phyloP scores from a whole-genome alignment of 768 basidiomycete species.

The Exidia glandulosa region DNA sequence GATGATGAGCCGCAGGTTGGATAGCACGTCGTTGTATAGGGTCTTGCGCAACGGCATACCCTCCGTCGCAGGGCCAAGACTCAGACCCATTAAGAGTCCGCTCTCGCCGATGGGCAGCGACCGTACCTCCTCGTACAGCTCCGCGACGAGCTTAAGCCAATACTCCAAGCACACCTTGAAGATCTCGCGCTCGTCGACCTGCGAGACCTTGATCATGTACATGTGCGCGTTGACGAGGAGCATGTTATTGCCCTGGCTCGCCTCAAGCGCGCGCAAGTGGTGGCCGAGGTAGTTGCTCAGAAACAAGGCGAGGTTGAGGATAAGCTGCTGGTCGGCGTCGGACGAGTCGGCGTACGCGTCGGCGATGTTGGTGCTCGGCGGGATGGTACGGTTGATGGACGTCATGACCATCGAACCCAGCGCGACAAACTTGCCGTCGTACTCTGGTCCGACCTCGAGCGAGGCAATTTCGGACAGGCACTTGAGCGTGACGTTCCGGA shows the following conservation, averaged over 20 bases:
- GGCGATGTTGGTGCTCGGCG: constrained; percentile 88
- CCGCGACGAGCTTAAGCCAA: constrained; percentile 91
- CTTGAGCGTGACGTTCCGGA: constrained; percentile 93
- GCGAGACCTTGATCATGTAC: constrained; percentile 96
- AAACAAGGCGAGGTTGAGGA: constrained; percentile 96
- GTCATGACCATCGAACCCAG: constrained; percentile 99
- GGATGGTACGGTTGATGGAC: constrained; percentile 91
- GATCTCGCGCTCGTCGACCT: constrained; percentile 96
- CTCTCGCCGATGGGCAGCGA: constrained; percentile 80
- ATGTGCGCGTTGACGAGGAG: constrained; percentile 92
- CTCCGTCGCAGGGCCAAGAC: constrained; percentile 58
- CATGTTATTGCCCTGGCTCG: constrained; percentile 73
- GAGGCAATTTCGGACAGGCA: constrained; percentile 95
- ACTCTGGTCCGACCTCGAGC: constrained; percentile 89
- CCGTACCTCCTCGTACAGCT: constrained; percentile 95
- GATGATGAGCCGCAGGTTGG: constrained; percentile 87
- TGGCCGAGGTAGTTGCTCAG: constrained; percentile 90
- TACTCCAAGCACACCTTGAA: constrained; percentile 99
- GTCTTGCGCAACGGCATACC: constrained; percentile 82
- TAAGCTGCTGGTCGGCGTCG: constrained; percentile 91
- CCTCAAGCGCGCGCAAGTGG: constrained; percentile 87
- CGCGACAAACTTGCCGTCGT: constrained; percentile 95
- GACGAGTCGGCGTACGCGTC: constrained; percentile 82
- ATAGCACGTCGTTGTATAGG: constrained; percentile 90
- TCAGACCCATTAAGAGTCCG: constrained; percentile 80